phyloP scores from a whole-genome alignment of 371 early-diverging fungal species.

The Mortierella sp. region DNA sequence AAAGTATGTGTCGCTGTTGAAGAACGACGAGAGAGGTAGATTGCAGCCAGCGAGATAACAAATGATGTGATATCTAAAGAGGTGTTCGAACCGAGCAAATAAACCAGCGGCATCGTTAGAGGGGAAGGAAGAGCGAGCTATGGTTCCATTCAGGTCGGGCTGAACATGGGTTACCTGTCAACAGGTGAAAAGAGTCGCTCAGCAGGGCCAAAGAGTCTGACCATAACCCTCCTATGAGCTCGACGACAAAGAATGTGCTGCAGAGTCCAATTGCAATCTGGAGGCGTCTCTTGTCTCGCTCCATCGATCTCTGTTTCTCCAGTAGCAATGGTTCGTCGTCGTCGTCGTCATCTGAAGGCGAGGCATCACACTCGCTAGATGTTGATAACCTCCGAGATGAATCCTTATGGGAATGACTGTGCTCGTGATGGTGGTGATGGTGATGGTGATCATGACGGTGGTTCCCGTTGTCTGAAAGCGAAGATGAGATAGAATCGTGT shows the following conservation, averaged over 20 bases:
- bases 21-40: slow-evolving; percentile 75
- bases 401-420: slow-evolving; percentile 4
- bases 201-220: slow-evolving; percentile 76
- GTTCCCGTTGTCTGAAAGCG: slow-evolving; percentile 20
- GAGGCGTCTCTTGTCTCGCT: slow-evolving; percentile 38
- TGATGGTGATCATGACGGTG: background rate
- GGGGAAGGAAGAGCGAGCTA: too few species aligned
- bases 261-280: slow-evolving; percentile 60
- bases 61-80: slow-evolving; percentile 73
- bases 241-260: slow-evolving; percentile 74
- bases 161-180: slow-evolving; percentile 59
- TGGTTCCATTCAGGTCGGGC: background rate
- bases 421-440: slow-evolving; percentile 6
- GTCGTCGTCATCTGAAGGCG: background rate
- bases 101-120: too few species aligned
- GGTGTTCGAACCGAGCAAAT: too few species aligned
- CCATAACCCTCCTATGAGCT: slow-evolving; percentile 75
- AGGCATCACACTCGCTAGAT: background rate
- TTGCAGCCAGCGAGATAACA: slow-evolving; percentile 75
- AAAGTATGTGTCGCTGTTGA: slow-evolving; percentile 78
- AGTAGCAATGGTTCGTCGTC: slow-evolving; percentile 22
- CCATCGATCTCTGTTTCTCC: slow-evolving; percentile 24
- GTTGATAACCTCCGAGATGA: background rate
- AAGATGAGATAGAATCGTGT: slow-evolving; percentile 28
- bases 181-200: slow-evolving; percentile 80